Evolutionary conservation across 345 rosid genomes (phyloP).

Genomic region (Kandelia obovata): DNA sequence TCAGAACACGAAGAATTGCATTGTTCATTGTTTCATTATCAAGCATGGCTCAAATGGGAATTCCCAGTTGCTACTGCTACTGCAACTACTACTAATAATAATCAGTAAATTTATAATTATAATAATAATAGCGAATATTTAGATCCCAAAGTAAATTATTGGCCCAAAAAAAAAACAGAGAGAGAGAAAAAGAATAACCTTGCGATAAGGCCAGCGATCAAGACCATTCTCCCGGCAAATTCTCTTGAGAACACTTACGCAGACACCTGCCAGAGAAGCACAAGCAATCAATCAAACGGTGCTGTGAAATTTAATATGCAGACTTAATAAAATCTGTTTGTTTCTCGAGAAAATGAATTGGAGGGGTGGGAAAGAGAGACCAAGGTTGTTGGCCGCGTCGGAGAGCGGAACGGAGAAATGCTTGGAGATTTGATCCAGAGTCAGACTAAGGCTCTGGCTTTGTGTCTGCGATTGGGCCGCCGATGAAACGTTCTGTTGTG

Average conservation of each 20-base stretch:
- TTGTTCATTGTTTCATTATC: too few relatives aligned
- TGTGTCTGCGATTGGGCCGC: too few relatives aligned
- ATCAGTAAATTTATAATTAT: neutral
- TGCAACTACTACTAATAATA: too few relatives aligned
- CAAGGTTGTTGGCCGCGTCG: conserved; percentile 38
- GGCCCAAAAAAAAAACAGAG: neutral
- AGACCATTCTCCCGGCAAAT: conserved; percentile 48
- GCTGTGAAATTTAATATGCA: too few relatives aligned
- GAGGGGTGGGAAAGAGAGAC: conserved; percentile 3
- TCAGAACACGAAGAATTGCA: too few relatives aligned
- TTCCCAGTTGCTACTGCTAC: too few relatives aligned
- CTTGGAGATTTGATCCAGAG: conserved; percentile 31
- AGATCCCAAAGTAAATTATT: neutral
- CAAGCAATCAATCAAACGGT: neutral
- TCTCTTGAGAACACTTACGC: conserved; percentile 38
- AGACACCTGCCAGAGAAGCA: conserved; percentile 27
- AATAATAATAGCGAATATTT: neutral
- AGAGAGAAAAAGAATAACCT: conserved; percentile 12
- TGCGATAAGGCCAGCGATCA: conserved; percentile 46
- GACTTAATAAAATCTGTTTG: too few relatives aligned
- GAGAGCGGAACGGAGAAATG: conserved; percentile 39
- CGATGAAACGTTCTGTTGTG: too few relatives aligned
- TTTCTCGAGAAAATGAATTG: neutral
- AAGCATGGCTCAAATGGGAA: too few relatives aligned
- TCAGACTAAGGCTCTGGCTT: conserved; percentile 9